These are phyloP conservation scores for Tolypocladium inflatum DNA, from an alignment of 2,329 filamentous ascomycete species.

Conservation along the genomic window DNA sequence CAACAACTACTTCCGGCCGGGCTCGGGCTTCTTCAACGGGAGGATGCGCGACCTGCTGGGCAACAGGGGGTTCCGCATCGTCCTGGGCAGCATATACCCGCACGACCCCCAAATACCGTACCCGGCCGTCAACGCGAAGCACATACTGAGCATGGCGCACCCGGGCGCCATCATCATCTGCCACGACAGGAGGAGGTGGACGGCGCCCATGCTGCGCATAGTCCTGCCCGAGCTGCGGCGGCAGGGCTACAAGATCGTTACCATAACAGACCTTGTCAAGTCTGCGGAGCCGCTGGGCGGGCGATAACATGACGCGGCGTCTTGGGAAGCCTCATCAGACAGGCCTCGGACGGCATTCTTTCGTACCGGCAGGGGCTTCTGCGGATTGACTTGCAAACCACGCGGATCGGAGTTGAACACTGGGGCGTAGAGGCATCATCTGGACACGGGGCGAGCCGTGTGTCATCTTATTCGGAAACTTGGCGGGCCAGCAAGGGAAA, in stretches of 20 bases:
- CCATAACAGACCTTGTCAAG: conserved; percentile 57
- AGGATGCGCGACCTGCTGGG: conserved; percentile 55
- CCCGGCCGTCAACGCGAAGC: conserved; percentile 60
- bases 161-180: conserved; percentile 76
- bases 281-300: conserved; percentile 17
- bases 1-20: conserved; percentile 68
- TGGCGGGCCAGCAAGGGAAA: background rate
- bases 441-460: background rate
- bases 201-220: conserved; percentile 62
- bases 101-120: conserved; percentile 80
- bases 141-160: conserved; percentile 70
- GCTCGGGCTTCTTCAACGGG: conserved; percentile 72
- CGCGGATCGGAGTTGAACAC: background rate
- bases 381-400: background rate
- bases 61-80: conserved; percentile 57
- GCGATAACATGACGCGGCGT: conserved; percentile 3
- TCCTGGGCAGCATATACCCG: conserved; percentile 80
- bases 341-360: background rate
- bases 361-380: background rate
- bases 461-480: background rate
- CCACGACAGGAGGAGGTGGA: conserved; percentile 80
- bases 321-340: background rate
- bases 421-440: background rate
- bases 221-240: conserved; percentile 63
- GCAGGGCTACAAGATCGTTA: conserved; percentile 63